Percentiles rank a stretch among this genome's conserved stretches.
These are phyloP conservation scores for Powellomyces hirtus DNA, from an alignment of 192 early-diverging fungal species.

Conservation along the genomic window DNA sequence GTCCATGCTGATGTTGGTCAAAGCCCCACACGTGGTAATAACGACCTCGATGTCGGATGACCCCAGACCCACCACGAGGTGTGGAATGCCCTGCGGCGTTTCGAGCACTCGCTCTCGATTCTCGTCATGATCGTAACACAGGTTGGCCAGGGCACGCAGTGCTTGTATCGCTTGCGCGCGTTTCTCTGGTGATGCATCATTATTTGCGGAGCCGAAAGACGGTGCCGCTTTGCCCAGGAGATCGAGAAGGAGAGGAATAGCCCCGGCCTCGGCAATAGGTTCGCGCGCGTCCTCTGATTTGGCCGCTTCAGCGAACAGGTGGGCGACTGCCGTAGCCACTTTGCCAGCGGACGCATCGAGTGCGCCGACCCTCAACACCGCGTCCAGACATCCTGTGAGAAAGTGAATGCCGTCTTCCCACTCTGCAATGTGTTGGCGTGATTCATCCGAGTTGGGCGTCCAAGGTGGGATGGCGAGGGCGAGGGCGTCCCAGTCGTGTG, in stretches of 20 bases:
- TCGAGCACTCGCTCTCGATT: constrained; percentile 42
- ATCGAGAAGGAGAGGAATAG: constrained; percentile 4
- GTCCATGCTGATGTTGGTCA: constrained; percentile 55
- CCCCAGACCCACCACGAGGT: constrained; percentile 23
- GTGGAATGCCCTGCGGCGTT: constrained; percentile 12
- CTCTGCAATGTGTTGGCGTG: constrained; percentile 3
- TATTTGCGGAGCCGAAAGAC: too few species aligned
- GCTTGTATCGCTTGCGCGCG: constrained; percentile 24
- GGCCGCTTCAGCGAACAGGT: constrained; percentile 29
- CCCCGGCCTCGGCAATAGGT: constrained; percentile 7
- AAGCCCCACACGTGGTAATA: constrained; percentile 34
- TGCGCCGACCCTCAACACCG: neutral
- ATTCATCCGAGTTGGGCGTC: neutral
- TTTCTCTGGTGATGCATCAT: neutral
- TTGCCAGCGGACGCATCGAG: neutral
- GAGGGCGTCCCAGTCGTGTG: neutral
- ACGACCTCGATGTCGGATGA: constrained; percentile 24
- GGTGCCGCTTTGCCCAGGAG: neutral
- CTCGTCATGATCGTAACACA: constrained; percentile 49
- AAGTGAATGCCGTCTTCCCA: neutral
- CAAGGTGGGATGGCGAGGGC: neutral
- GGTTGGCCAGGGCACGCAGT: constrained; percentile 47
- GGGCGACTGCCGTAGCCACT: neutral
- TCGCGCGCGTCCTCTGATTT: constrained; percentile 24
- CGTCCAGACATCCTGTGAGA: neutral